Base-by-base conservation (phyloP, 2,329 filamentous ascomycete genomes). In the Uncinocarpus reesii region DNA sequence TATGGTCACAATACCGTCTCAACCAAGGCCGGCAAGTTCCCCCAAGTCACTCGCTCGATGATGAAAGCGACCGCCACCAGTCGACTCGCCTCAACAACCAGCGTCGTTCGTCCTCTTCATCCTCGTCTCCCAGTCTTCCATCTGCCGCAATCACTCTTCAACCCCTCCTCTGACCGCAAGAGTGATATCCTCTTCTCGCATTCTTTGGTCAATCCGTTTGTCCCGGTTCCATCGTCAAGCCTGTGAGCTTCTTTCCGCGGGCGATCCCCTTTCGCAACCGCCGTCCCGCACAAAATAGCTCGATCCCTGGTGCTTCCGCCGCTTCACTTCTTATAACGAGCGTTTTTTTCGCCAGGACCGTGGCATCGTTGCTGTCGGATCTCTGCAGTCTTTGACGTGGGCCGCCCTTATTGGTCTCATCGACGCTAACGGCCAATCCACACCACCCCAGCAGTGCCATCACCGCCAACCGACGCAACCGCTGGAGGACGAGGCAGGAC, bases 331-430 rank as follows among this genome's bases (percentile, higher is more conserved):
- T 47, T 32, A 34, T 40, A 28, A 47, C 29, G 28, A n/a, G n/a
- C n/a, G n/a, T n/a, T n/a, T n/a, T n/a, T 51, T 34, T 40, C 28
- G 26, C 44, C 42, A 35, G 36, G 42, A 34, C 38, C 32, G 49
- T 46, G 43, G 43, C 24, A 37, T 40, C 23, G 36, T 34, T 37
- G 47, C 48, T 49, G 31, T 28, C 37, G 48, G 21, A 32, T 35
- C 15, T 34, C 45, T 35, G 15, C 38, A 40, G n/a, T 43, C 26
- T 44, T 50, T 48, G 44, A 54, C 50, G 52, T 54, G 52, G 47
- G 50, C 48, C 37, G 21, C 32, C 47, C 50, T 52, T 35, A 54
- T 54, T 54, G 52, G 52, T 49, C 52, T 48, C 32, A 40, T 38
- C 46, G 31, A 44, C 45, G 28, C 45, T 48, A 38, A 40, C 40